Evolutionary conservation across 768 basidiomycete species (phyloP).

Genomic region (Podaxis carcinomalis): DNA sequence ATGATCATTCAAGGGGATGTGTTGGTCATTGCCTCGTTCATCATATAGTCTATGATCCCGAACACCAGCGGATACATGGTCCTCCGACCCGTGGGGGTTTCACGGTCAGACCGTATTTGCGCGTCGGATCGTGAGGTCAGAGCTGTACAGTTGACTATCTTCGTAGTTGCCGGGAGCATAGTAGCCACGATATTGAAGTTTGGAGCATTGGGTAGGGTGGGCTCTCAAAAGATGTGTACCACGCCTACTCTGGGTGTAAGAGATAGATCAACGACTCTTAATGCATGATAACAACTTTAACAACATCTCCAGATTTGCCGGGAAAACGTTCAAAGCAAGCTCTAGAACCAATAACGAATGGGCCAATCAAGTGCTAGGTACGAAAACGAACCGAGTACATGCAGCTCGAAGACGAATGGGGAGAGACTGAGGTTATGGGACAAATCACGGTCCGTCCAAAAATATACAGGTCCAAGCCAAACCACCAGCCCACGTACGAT

Average conservation of each 20-base stretch:
- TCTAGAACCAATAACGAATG: not conserved
- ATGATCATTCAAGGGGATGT: no score
- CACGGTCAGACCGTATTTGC: no score
- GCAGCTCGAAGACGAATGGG: not conserved
- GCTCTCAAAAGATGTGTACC: not conserved
- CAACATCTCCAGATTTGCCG: not conserved
- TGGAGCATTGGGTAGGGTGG: not conserved
- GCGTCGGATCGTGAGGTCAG: no score
- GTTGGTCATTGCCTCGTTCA: no score
- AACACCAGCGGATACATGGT: no score
- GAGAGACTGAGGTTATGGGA: not conserved
- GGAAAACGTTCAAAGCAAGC: not conserved
- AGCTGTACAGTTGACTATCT: no score
- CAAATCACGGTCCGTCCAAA: constrained; percentile 2
- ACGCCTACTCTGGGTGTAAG: not conserved
- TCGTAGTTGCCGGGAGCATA: no score
- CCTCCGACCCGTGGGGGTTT: no score
- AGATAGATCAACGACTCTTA: not conserved
- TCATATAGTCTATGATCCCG: no score
- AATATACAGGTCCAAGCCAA: constrained; percentile 6
- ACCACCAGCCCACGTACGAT: not conserved
- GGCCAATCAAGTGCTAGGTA: not conserved
- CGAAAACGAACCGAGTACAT: not conserved
- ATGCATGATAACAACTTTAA: not conserved
- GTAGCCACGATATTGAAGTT: not conserved